Evolutionary conservation across 2,329 filamentous ascomycete species (phyloP), one percentile per base, ranked within the genome.

Genomic region (Pseudopithomyces maydicus): DNA sequence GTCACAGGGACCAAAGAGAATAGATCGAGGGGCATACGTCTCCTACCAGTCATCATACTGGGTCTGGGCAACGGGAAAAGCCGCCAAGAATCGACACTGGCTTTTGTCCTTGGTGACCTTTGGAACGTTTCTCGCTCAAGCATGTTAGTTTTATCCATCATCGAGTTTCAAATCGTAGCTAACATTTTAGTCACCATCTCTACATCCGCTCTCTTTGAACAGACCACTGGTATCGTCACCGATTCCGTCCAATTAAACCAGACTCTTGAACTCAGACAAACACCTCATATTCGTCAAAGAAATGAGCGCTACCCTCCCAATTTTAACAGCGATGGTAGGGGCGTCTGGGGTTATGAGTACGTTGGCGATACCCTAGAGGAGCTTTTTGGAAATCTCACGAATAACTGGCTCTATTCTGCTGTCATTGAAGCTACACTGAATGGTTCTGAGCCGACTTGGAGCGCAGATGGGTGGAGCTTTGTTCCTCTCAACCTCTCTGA

Each of bases 381-480:
- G 4, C 33, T 65, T 10, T 64, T 57, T 23, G 56, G 23, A 3
- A 57, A 65, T 19, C 54, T 63, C 5, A 53, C 56, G 6, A 65
- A 61, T 2, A 66, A 65, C 42, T 69, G 67, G 67, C 57, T 69
- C 29, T 64, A 65, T 48, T 57, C 57, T 15, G 65, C 59, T 10
- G 52, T 59, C 1, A 57, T 67, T 17, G 59, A 67, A 44, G 45
- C 63, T 5, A 58, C 66, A 20, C 41, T 63, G 22, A 59, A 65
- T 46, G 61, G 56, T 1, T 57, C 58, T 10, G 51, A 66, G 19
- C 64, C 65, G 1, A 29, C 26, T 5, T 70, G 67, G 67, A 67
- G 63, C 39, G 57, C 46, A 11, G 59, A 70, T 42, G 63, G 62
- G 1, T 68, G 63, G 66, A 65, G 63, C 29, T 70, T 70, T 45